Conservation (phyloP, 805 yeast genomes). For the Zygosaccharomyces gambellarensis region DNA sequence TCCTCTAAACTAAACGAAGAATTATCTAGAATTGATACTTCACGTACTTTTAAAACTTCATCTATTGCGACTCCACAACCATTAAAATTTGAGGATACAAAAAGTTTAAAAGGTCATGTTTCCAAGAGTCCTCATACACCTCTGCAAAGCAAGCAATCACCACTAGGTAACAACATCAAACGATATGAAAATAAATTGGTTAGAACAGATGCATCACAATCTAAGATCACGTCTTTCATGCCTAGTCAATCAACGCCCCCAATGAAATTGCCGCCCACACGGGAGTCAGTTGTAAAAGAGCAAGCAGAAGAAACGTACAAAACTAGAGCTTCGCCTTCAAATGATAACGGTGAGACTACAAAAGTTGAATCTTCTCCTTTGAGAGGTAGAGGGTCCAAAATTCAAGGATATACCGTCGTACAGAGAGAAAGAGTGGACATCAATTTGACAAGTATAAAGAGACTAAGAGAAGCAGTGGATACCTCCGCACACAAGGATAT, state of each 20-base stretch:
- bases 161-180: slow-evolving; percentile 17
- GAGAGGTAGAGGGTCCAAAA: background rate
- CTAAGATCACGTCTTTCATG: slow-evolving; percentile 30
- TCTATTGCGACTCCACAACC: slow-evolving; percentile 40
- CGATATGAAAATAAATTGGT: slow-evolving; percentile 34
- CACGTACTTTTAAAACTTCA: slow-evolving; percentile 67
- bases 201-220: slow-evolving; percentile 33
- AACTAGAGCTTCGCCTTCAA: background rate
- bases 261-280: background rate
- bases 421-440: slow-evolving; percentile 39
- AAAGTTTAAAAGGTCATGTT: background rate
- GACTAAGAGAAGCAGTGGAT: slow-evolving; percentile 50
- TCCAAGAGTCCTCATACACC: slow-evolving; percentile 5
- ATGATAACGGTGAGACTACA: background rate
- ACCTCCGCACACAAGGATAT: slow-evolving; percentile 44
- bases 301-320: background rate
- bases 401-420: slow-evolving; percentile 13
- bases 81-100: slow-evolving; percentile 7
- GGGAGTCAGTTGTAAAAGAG: background rate
- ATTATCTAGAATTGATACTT: slow-evolving; percentile 55
- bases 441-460: slow-evolving; percentile 53
- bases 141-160: slow-evolving; percentile 6
- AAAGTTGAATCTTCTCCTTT: background rate
- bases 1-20: slow-evolving; percentile 45
- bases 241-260: background rate